These are phyloP conservation scores for Scheffersomyces ergatensis DNA, from an alignment of 805 yeast species.

Conservation along the genomic window DNA sequence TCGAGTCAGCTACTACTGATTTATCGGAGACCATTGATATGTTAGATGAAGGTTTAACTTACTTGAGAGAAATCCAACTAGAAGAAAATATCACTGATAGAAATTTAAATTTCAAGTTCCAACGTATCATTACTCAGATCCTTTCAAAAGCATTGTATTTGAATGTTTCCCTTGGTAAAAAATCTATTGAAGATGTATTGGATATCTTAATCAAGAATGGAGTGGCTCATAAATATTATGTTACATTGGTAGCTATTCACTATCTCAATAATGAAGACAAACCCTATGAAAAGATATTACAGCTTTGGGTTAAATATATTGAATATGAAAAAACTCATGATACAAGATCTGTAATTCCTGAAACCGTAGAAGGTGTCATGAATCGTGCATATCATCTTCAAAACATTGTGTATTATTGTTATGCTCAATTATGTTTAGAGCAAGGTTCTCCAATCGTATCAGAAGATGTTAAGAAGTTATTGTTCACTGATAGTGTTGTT, in stretches of 20 bases:
- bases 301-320: constrained; percentile 31
- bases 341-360: background rate
- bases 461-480: constrained; percentile 23
- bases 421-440: constrained; percentile 24
- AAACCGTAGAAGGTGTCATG: background rate
- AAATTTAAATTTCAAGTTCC: constrained; percentile 23
- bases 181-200: constrained; percentile 18
- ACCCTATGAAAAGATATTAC: constrained; percentile 22
- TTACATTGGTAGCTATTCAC: constrained; percentile 16
- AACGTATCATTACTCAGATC: constrained; percentile 21
- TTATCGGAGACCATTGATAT: constrained; percentile 32
- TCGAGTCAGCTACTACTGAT: constrained; percentile 11
- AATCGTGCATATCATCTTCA: constrained; percentile 4
- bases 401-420: constrained; percentile 34
- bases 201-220: constrained; percentile 25
- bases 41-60: constrained; percentile 39
- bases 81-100: constrained; percentile 28
- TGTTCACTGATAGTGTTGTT: constrained; percentile 17
- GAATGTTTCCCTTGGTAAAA: constrained; percentile 7
- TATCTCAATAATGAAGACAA: constrained; percentile 12
- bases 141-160: constrained; percentile 15
- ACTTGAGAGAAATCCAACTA: constrained; percentile 34
- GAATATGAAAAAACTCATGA: constrained; percentile 16
- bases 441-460: constrained; percentile 12
- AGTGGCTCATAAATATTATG: constrained; percentile 35